Conservation (phyloP, 2,329 filamentous ascomycete species). For the Daldinia sp. region DNA sequence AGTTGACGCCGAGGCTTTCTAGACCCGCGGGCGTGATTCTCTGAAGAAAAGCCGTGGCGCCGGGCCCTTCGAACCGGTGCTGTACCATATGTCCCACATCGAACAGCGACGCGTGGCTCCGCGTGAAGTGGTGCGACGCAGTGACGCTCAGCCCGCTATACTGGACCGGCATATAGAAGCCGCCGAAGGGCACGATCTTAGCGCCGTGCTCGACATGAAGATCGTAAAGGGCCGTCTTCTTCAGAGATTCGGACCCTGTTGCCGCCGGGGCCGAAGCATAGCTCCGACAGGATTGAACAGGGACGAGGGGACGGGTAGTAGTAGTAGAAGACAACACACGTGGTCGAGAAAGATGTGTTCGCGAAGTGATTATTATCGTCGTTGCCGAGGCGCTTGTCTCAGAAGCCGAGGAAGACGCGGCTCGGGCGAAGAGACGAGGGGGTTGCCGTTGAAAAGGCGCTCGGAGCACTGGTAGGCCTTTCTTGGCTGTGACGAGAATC, state of each 20-base stretch:
- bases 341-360: slow-evolving; percentile 4
- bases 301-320: not conserved
- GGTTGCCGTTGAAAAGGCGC: slow-evolving; percentile 24
- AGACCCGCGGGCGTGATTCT: slow-evolving; percentile 83
- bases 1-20: slow-evolving; percentile 71
- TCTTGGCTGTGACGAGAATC: slow-evolving; percentile 40
- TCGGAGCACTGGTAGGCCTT: slow-evolving; percentile 39
- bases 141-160: slow-evolving; percentile 82
- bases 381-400: slow-evolving; percentile 11
- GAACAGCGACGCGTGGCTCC: slow-evolving; percentile 88
- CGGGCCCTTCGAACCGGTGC: slow-evolving; percentile 84
- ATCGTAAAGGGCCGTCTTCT: slow-evolving; percentile 81
- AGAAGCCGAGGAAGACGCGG: slow-evolving; percentile 16
- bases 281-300: slow-evolving; percentile 33
- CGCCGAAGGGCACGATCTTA: slow-evolving; percentile 97
- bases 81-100: slow-evolving; percentile 98
- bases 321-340: not conserved
- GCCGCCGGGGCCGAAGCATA: slow-evolving; percentile 43
- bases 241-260: slow-evolving; percentile 51
- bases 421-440: slow-evolving; percentile 18
- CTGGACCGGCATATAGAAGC: slow-evolving; percentile 92
- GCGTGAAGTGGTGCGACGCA: slow-evolving; percentile 91
- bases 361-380: slow-evolving; percentile 2
- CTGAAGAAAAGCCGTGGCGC: slow-evolving; percentile 84
- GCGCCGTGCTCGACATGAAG: slow-evolving; percentile 82